A percentile compares a stretch with the other conserved stretches of the same genome.
phyloP scores from a whole-genome alignment of 495 filamentous ascomycete species.

The Daldinia loculata region DNA sequence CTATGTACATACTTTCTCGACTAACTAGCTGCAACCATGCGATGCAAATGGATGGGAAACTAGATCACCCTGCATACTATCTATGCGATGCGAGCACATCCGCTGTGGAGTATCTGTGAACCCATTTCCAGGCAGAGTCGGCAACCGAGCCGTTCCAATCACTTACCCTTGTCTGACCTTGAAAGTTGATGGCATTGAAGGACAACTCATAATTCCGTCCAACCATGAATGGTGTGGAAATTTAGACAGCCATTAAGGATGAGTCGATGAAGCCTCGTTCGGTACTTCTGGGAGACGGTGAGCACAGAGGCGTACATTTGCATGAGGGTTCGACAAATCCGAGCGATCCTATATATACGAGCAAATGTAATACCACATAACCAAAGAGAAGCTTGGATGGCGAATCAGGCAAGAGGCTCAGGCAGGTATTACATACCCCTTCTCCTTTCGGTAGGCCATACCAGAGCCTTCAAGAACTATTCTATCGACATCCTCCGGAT shows the following conservation, averaged over 20 bases:
- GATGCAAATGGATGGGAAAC: conserved; percentile 38
- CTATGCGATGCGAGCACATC: conserved; percentile 46
- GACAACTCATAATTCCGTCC: conserved; percentile 45
- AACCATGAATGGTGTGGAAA: conserved; percentile 31
- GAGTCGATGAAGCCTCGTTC: conserved; percentile 34
- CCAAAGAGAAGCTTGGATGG: conserved; percentile 3
- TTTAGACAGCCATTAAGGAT: conserved; percentile 23
- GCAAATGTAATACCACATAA: conserved; percentile 15
- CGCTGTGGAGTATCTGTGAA: conserved; percentile 43
- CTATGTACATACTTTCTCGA: conserved; percentile 13
- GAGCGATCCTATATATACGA: conserved; percentile 18
- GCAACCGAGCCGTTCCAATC: conserved; percentile 44
- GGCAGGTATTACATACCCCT: conserved; percentile 9
- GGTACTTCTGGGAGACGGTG: conserved; percentile 33
- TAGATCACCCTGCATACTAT: conserved; percentile 43
- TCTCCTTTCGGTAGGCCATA: conserved; percentile 7
- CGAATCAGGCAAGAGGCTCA: conserved; percentile 16
- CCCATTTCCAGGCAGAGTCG: conserved; percentile 43
- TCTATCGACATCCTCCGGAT: conserved; percentile 35
- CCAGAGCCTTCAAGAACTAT: conserved; percentile 29
- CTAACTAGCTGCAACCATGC: conserved; percentile 35
- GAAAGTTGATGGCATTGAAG: conserved; percentile 34
- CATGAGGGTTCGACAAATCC: conserved; percentile 32
- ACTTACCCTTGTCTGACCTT: conserved; percentile 38
- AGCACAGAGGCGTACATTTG: conserved; percentile 20